Conservation (phyloP, 257 asterid species). For the Plantago ovata region DNA sequence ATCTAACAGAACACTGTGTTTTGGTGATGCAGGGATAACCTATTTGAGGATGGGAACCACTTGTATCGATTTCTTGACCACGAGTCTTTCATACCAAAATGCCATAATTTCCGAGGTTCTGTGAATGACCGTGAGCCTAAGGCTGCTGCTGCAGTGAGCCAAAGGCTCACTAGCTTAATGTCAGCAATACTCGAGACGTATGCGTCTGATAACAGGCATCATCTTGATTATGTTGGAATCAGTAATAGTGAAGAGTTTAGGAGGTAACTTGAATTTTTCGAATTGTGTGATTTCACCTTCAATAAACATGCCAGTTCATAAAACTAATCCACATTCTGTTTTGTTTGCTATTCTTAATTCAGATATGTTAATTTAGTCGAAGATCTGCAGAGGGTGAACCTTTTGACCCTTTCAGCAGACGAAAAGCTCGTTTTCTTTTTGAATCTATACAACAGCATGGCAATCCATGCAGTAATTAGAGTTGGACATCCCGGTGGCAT, state of each 20-base stretch:
- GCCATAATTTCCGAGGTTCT: conserved; percentile 73
- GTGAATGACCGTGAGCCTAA: conserved; percentile 64
- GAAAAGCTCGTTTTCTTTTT: conserved; percentile 83
- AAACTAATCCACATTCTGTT: background rate
- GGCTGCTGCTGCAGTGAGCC: conserved; percentile 46
- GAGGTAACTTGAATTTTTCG: conserved; percentile 37
- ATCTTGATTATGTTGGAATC: conserved; percentile 67
- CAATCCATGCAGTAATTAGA: conserved; percentile 80
- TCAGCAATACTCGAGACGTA: conserved; percentile 80
- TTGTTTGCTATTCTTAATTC: conserved; percentile 15
- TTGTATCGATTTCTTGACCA: conserved; percentile 87
- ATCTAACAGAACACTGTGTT: background rate
- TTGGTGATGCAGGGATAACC: conserved; percentile 54
- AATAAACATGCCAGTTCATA: too few relatives aligned
- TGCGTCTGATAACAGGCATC: conserved; percentile 60
- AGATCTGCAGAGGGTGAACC: conserved; percentile 76
- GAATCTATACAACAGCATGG: conserved; percentile 88
- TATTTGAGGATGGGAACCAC: conserved; percentile 83
- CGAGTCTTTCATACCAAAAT: conserved; percentile 74
- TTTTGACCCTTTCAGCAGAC: conserved; percentile 42
- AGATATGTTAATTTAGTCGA: conserved; percentile 67
- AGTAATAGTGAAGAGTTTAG: conserved; percentile 97
- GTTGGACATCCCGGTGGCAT: conserved; percentile 83
- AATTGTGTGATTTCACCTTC: background rate
- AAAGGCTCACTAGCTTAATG: conserved; percentile 62